phyloP scores from a whole-genome alignment of 331 rosid genomes.

The Malus hybrid region DNA sequence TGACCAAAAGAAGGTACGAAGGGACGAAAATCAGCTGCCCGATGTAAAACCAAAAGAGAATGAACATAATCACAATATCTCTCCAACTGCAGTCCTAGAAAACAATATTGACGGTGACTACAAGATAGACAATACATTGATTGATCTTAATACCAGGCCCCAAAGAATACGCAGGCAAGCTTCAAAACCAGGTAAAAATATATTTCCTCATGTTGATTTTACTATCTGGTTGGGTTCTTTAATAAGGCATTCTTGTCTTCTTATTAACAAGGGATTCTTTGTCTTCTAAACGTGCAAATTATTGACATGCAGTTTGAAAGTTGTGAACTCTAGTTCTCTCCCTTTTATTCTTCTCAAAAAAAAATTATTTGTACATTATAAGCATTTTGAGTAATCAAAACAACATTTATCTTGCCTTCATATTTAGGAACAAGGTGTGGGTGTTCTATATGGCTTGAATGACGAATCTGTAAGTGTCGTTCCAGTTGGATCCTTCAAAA shows the following conservation, averaged over 20 bases:
- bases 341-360: too few relatives aligned
- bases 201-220: too few relatives aligned
- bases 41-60: conserved; percentile 19
- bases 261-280: too few relatives aligned
- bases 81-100: conserved; percentile 27
- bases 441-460: conserved; percentile 23
- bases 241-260: too few relatives aligned
- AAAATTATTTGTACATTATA: not conserved
- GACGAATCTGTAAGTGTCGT: conserved; percentile 28
- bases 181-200: conserved; percentile 35
- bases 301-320: too few relatives aligned
- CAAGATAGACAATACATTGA: conserved; percentile 30
- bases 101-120: conserved; percentile 27
- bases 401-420: not conserved
- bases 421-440: conserved; percentile 22
- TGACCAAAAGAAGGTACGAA: conserved; percentile 17
- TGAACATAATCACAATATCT: conserved; percentile 25
- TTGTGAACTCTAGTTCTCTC: too few relatives aligned
- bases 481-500: conserved; percentile 24
- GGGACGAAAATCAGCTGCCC: conserved; percentile 21
- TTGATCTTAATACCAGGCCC: conserved; percentile 56
- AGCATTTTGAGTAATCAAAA: not conserved
- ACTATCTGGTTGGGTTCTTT: too few relatives aligned
- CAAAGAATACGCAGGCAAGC: conserved; percentile 38
- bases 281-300: too few relatives aligned